phyloP scores from a whole-genome alignment of 345 rosid genomes.

The Aegle marmelos region DNA sequence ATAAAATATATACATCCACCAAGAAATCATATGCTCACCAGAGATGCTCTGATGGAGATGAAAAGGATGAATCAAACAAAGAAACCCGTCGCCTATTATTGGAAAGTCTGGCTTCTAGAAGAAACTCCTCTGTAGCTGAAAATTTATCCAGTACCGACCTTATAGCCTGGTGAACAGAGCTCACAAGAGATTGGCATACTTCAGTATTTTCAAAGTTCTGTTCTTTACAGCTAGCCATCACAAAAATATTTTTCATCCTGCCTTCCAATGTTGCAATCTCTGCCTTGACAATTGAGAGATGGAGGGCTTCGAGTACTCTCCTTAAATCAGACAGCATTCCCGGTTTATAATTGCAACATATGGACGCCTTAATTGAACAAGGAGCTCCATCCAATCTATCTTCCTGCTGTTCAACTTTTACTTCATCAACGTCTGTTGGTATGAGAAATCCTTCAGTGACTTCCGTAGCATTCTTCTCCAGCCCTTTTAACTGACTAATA shows the following conservation, averaged over 20 bases:
- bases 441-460: constrained; percentile 36
- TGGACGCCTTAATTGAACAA: constrained; percentile 34
- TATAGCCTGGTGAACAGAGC: constrained; percentile 35
- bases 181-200: constrained; percentile 15
- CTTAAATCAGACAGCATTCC: constrained; percentile 39
- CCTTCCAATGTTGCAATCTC: constrained; percentile 44
- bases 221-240: constrained; percentile 22
- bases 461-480: constrained; percentile 32
- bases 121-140: constrained; percentile 29
- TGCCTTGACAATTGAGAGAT: constrained; percentile 29
- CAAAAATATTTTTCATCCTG: constrained; percentile 34
- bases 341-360: constrained; percentile 43
- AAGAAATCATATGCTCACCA: constrained; percentile 23
- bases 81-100: constrained; percentile 37
- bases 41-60: constrained; percentile 19
- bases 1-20: neutral
- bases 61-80: constrained; percentile 32
- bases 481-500: constrained; percentile 31
- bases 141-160: constrained; percentile 38
- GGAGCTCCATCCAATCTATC: constrained; percentile 23
- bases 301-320: constrained; percentile 35
- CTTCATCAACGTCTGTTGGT: constrained; percentile 46
- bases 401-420: constrained; percentile 32
- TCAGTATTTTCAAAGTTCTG: constrained; percentile 15
- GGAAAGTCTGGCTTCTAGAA: constrained; percentile 22